phyloP scores from a whole-genome alignment of 192 early-diverging fungal genomes.

The Backusella australiensis region DNA sequence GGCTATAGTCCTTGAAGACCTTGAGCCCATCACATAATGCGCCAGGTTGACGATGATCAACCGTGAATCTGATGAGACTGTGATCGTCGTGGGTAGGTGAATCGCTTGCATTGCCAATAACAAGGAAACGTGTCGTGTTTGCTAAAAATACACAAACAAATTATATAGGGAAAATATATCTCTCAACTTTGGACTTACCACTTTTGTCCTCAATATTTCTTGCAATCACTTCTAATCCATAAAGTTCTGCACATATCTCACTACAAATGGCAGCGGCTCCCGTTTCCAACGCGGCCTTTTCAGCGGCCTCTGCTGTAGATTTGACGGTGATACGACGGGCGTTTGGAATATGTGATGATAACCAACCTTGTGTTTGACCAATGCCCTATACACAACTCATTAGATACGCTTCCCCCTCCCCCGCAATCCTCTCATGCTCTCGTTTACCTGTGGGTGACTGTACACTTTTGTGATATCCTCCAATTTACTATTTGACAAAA shows the following conservation, averaged over 20 bases:
- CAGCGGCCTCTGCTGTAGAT: constrained; percentile 88
- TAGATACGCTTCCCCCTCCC: neutral
- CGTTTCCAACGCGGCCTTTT: constrained; percentile 75
- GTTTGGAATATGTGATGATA: constrained; percentile 67
- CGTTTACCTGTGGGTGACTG: constrained; percentile 55
- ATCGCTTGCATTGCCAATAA: constrained; percentile 71
- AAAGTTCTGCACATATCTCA: constrained; percentile 74
- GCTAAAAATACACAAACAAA: constrained; percentile 34
- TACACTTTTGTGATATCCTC: constrained; percentile 77
- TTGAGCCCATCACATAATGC: constrained; percentile 82
- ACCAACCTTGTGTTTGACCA: constrained; percentile 78
- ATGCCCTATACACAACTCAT: constrained; percentile 31
- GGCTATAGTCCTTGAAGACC: constrained; percentile 73
- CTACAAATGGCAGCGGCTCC: constrained; percentile 82
- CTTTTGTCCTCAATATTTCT: constrained; percentile 76
- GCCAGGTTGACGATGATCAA: constrained; percentile 86
- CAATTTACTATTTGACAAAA: constrained; percentile 69
- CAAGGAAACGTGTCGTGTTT: constrained; percentile 93
- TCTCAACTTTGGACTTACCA: neutral
- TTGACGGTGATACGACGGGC: constrained; percentile 72
- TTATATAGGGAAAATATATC: no score
- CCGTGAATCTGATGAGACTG: constrained; percentile 84
- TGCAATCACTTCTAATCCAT: constrained; percentile 73
- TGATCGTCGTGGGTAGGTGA: constrained; percentile 69
- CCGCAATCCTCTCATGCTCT: neutral